Conservation (phyloP, 2,329 filamentous ascomycete species). For the Exutisphaerella laricina region DNA sequence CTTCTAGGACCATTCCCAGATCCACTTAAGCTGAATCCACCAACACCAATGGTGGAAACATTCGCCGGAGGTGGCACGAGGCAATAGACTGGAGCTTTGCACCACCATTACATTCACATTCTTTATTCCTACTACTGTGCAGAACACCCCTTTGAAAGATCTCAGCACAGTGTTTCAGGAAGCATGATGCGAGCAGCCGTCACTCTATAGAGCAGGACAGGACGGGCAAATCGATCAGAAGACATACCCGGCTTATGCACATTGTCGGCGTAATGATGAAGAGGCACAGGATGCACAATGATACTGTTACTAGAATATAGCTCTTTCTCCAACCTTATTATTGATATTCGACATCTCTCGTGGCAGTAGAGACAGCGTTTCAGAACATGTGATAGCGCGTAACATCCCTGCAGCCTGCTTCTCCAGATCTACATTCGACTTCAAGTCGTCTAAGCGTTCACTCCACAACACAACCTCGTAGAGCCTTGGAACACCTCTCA, state of each 20-base stretch:
- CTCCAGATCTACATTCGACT: background rate
- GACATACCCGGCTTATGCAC: background rate
- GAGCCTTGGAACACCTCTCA: background rate
- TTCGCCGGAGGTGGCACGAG: background rate
- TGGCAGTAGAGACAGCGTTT: background rate
- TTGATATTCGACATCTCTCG: background rate
- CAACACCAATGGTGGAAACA: background rate
- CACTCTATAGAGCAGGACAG: background rate
- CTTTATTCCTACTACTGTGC: background rate
- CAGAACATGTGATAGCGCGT: conserved; percentile 1
- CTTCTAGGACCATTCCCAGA: background rate
- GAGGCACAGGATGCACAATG: background rate
- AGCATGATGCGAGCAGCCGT: background rate
- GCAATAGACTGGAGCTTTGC: background rate
- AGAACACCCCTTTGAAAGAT: background rate
- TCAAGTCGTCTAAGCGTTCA: no score
- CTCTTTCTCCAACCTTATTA: no score
- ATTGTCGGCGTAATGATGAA: background rate
- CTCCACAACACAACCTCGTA: background rate
- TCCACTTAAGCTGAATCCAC: background rate
- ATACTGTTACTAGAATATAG: background rate
- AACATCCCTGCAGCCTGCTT: background rate
- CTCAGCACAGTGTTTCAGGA: background rate
- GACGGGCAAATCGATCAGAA: background rate
- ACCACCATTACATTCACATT: background rate